Conservation (phyloP, 192 early-diverging fungal species). For the Umbelopsis ramanniana region DNA sequence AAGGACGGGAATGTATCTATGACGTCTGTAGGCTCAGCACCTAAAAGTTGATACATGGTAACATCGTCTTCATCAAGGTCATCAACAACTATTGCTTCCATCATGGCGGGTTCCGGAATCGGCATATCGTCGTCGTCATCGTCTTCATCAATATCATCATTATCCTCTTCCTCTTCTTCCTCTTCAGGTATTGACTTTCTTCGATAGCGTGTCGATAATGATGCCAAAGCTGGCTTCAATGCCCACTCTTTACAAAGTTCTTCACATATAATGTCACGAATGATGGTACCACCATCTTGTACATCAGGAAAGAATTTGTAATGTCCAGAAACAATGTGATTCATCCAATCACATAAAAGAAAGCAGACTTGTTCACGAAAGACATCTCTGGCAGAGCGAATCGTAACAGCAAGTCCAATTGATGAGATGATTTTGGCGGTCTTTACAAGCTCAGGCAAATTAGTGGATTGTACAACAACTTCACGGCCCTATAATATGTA, state of each 20-base stretch:
- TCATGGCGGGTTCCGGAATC: constrained; percentile 5
- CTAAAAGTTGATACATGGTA: constrained; percentile 17
- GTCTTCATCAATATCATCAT: constrained; percentile 15
- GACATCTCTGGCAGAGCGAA: constrained; percentile 79
- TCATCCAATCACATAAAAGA: constrained; percentile 81
- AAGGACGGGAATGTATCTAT: constrained; percentile 7
- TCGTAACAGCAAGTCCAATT: constrained; percentile 76
- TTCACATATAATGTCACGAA: constrained; percentile 62
- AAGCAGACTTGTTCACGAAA: constrained; percentile 88
- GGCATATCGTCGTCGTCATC: constrained; percentile 14
- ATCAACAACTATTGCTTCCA: constrained; percentile 17
- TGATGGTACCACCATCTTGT: constrained; percentile 43
- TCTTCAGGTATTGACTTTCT: constrained; percentile 14
- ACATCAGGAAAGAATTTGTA: constrained; percentile 38
- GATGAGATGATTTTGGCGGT: constrained; percentile 70
- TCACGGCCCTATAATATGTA: constrained; percentile 68
- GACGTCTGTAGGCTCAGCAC: constrained; percentile 1
- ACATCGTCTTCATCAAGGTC: constrained; percentile 7
- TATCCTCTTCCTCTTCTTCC: background rate
- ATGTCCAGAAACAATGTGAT: constrained; percentile 68
- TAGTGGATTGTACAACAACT: constrained; percentile 67
- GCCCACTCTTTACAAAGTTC: constrained; percentile 64
- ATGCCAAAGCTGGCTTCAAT: constrained; percentile 35
- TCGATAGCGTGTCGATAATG: constrained; percentile 29
- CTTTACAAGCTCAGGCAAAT: constrained; percentile 66